phyloP scores from a whole-genome alignment of 129 eudicot genomes.

The Scalesia atractyloides region DNA sequence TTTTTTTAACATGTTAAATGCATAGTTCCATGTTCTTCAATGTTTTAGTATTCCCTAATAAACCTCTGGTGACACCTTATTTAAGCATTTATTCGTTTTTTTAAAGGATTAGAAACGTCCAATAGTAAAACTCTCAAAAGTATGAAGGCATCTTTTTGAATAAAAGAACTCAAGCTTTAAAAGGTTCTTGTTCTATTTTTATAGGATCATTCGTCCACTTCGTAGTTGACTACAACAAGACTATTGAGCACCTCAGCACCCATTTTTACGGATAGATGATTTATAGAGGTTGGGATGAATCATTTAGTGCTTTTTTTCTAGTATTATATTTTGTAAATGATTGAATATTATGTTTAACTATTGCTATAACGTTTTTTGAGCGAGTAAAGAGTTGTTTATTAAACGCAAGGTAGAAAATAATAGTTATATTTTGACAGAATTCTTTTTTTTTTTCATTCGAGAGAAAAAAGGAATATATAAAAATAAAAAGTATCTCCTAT shows the following conservation, averaged over 20 bases:
- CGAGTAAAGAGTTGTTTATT: too few species aligned
- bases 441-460: too few species aligned
- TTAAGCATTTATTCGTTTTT: neutral
- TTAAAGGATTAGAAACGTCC: slow-evolving; percentile 4
- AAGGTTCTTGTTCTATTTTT: slow-evolving; percentile 26
- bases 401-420: too few species aligned
- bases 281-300: neutral
- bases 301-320: neutral
- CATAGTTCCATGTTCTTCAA: too few species aligned
- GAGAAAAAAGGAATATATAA: too few species aligned
- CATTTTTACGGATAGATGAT: neutral
- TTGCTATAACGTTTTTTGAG: too few species aligned
- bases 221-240: slow-evolving; percentile 25
- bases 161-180: slow-evolving; percentile 22
- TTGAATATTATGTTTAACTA: neutral
- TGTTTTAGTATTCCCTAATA: too few species aligned
- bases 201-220: slow-evolving; percentile 33
- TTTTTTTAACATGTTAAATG: too few species aligned
- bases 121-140: slow-evolving; percentile 14
- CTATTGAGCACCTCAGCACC: neutral
- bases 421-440: too few species aligned
- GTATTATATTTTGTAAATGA: neutral
- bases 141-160: slow-evolving; percentile 13
- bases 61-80: too few species aligned
- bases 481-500: too few species aligned